Evolutionary conservation across 139 green algal species (phyloP), one percentile per base, ranked within the genome.

Genomic region (Coccomyxa sp.): DNA sequence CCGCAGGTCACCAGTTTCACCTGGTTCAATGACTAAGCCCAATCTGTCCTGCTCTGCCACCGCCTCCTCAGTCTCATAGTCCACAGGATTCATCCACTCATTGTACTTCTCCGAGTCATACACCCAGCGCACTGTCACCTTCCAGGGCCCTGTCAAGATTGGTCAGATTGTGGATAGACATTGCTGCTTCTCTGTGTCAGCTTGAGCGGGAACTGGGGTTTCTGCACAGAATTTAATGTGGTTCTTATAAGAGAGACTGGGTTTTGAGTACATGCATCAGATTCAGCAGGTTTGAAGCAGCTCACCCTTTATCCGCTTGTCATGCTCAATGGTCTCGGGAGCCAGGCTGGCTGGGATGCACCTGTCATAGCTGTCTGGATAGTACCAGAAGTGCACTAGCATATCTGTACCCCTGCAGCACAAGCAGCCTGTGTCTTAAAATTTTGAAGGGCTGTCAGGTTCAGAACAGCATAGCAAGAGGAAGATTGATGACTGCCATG

Each of bases 61-160:
- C 1, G 85, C 89, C 32, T 90, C 89, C 77, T 90, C 86, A 15
- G 90, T 93, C 71, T 94, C 91, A 74, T 98, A 98, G 81, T 98
- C 95, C 10, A 85, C 85, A 0, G 90, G 90, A 85, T 98, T 97
- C 94, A 97, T 97, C 95, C 95, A 98, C 85, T 98, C 95, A 83
- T 98, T 98, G 91, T 90, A 98, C 87, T 90, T 91, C 59, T 93
- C 91, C 25, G 86, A 92, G 87, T 98, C 95, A 13, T 79, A 79
- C 16, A 98, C 63, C 93, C 93, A 98, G n/a, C 91, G 89, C 9
- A 83, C 51, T 30, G 92, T 90, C 31, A 97, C 90, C 80, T 92
- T 88, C 84, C 90, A 86, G 21, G 86, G 81, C 38, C 88, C 59
- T 83, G 85, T 58, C 38, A 51, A 7, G 3, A 51, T 51, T 3